Evolutionary conservation across 2,329 filamentous ascomycete species (phyloP), one percentile per base, ranked within the genome.

Genomic region (Lachnellula cervina): DNA sequence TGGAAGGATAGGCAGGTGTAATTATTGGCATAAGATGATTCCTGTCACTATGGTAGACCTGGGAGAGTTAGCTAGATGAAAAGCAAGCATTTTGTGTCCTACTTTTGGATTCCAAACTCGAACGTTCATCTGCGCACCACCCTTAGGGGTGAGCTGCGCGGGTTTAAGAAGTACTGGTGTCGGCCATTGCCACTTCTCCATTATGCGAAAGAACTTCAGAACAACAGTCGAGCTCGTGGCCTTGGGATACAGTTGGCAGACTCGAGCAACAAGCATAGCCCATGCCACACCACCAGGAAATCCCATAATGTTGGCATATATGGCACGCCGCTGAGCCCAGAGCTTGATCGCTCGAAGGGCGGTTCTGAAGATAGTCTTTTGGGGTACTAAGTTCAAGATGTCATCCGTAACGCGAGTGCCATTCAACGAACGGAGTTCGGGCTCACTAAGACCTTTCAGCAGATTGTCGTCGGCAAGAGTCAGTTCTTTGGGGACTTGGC

Each of bases 1-100:
- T 97, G 49, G 91, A 95, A 2, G 94, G 94, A 70, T 97, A 97
- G 1, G 94, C 92, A 1, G 94, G 94, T 1, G 94, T 99, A 68
- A 99, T 97, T 72, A 99, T 90, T 28, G 94, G 94, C 94, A 99
- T 99, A 51, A 97, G 77, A 72, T 97, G 93, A 63, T 84, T 89
- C 44, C 83, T 82, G 71, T 97, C 94, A 32, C 47, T 59, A 49
- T 58, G 53, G 42, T 61, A 66, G 16, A 61, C 42, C 60, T 61
- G 42, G 17, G 37, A 42, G 32, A 34, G 54, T 62, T 65, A 63
- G 66, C 60, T 51, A 53, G 49, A 59, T 62, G 53, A 68, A 58
- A 54, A 52, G 4, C n/a, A 14, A 2, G 9, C 16, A 44, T n/a
- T 11, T 9, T 21, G 23, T 6, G 37, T 64, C 76, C 61, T 74